phyloP scores from a whole-genome alignment of 805 yeast species.

The Komagataella pastoris region DNA sequence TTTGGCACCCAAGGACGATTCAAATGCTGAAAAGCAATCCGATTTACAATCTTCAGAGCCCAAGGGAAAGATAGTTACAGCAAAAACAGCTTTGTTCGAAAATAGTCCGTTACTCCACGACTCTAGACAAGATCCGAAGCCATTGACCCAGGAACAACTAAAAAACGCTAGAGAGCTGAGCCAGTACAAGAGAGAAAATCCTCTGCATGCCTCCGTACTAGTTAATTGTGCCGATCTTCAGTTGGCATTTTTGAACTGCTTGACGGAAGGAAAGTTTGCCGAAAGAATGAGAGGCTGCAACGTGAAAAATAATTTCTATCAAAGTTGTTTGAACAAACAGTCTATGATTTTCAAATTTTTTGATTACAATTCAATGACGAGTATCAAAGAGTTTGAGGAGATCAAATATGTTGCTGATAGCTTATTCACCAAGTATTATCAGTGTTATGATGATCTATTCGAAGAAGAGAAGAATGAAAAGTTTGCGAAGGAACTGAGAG shows the following conservation, averaged over 20 bases:
- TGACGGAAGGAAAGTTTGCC: slow-evolving; percentile 1
- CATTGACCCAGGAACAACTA: slow-evolving; percentile 6
- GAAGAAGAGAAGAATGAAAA: slow-evolving; percentile 10
- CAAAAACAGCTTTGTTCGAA: background rate
- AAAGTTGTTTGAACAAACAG: slow-evolving; percentile 17
- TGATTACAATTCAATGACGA: slow-evolving; percentile 16
- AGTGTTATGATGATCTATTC: slow-evolving; percentile 11
- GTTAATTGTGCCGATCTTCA: slow-evolving; percentile 21
- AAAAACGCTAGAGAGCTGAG: slow-evolving; percentile 9
- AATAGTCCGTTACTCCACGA: background rate
- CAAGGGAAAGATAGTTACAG: background rate
- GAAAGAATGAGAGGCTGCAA: slow-evolving; percentile 6
- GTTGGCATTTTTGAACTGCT: slow-evolving; percentile 13
- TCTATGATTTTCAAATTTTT: slow-evolving; percentile 16
- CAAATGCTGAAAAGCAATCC: background rate
- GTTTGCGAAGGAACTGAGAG: slow-evolving; percentile 14
- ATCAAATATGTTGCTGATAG: slow-evolving; percentile 16
- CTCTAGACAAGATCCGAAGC: background rate
- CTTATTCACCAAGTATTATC: slow-evolving; percentile 14
- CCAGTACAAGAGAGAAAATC: slow-evolving; percentile 14
- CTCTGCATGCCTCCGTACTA: slow-evolving; percentile 13
- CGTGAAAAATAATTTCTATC: slow-evolving; percentile 14
- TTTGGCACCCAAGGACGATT: slow-evolving; percentile 1
- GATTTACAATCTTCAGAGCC: background rate
- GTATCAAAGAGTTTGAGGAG: slow-evolving; percentile 14